Evolutionary conservation across 805 yeast genomes (phyloP), one percentile per base, ranked within the genome.

Genomic region (Barnettozyma vustinii): DNA sequence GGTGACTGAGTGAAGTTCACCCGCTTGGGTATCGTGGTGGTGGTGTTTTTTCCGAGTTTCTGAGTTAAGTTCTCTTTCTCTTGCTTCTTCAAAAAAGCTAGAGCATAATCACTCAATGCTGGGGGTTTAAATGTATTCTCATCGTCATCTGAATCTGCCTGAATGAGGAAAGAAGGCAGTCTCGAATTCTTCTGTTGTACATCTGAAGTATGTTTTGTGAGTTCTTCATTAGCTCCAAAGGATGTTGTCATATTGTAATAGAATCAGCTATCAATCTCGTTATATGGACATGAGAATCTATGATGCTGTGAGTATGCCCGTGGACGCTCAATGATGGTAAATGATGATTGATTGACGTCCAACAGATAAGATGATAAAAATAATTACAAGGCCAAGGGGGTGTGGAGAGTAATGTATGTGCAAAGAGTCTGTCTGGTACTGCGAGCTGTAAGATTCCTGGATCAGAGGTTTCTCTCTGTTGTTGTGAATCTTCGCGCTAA

Each of bases 101-200:
- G 68, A 35, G 82, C 78, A 57, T 79, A 81, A 6, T 79, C 72
- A 57, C 84, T 79, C 51, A 80, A 67, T 13, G 78, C 79, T 2
- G 86, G 86, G 1, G 84, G 84, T 40, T 75, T 69, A 56, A 76
- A 76, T 37, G 77, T 74, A 52, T 70, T 74, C 51, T 79, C 83
- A 45, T 68, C 73, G 44, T 69, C 72, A 43, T 60, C 64, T 0
- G 63, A 60, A n/a, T 60, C 64, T 4, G 52, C 47, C 26, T 51
- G 57, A 8, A 32, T 42, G 25, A 52, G 46, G 40, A 44, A 52
- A 4, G 52, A 41, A 16, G 57, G 50, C 20, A 42, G 44, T 6
- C 26, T 27, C 5, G 39, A 25, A 25, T 23, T 46, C 15, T 21
- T 39, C 16, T 12, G 25, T 23, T 12, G 43, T 27, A 9, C 13